These are phyloP conservation scores for Scenedesmus sp. DNA, from an alignment of 163 green algal genomes.

Conservation along the genomic window DNA sequence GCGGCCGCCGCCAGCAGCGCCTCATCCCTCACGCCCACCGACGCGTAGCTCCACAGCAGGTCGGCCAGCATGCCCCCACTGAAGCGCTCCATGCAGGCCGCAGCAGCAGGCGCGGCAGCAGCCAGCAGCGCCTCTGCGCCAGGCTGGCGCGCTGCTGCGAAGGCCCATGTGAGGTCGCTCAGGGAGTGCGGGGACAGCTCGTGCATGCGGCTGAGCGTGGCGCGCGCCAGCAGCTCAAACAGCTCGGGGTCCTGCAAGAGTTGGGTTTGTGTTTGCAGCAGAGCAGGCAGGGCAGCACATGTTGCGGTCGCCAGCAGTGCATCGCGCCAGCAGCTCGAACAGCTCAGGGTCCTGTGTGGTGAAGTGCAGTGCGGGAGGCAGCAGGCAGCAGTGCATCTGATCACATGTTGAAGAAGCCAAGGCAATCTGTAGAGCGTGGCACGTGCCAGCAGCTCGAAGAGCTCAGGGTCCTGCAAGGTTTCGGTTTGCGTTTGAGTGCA, in stretches of 20 bases:
- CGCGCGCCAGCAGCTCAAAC: conserved; percentile 29
- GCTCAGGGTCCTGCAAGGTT: background rate
- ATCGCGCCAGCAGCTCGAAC: conserved; percentile 28
- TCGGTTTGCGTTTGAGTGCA: no score
- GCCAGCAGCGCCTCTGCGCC: background rate
- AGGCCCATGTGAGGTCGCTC: conserved; percentile 36
- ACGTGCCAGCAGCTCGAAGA: conserved; percentile 37
- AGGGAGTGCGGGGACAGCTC: conserved; percentile 36
- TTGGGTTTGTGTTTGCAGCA: no score
- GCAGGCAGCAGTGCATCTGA: no score
- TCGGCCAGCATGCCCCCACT: conserved; percentile 44
- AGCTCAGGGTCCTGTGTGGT: background rate
- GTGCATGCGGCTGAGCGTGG: background rate
- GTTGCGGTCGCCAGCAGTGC: no score
- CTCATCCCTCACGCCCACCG: background rate
- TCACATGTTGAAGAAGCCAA: no score
- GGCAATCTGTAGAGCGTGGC: background rate
- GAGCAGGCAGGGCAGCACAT: no score
- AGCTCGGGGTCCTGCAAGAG: conserved; percentile 35
- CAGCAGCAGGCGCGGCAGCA: conserved; percentile 20
- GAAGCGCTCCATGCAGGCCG: background rate
- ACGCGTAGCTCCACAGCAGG: conserved; percentile 23
- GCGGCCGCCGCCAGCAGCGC: background rate
- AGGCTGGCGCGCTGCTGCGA: conserved; percentile 7
- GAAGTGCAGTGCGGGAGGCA: no score